Evolutionary conservation across 2,329 filamentous ascomycete species (phyloP).

Genomic region (Rhynchosporium graminicola): DNA sequence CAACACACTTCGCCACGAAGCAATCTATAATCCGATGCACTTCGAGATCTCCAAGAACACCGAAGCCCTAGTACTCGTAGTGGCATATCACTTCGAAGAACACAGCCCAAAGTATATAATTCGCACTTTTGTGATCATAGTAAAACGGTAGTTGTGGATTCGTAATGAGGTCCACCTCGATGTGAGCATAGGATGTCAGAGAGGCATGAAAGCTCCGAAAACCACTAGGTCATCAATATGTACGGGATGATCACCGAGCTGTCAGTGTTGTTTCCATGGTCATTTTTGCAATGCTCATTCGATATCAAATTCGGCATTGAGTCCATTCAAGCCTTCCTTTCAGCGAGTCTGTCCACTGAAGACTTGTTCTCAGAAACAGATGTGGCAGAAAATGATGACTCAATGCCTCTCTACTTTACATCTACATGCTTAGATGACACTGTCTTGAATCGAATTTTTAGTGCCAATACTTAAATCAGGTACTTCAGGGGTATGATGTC

Average conservation of each 20-base stretch:
- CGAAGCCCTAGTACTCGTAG: neutral
- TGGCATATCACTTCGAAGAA: too few species aligned
- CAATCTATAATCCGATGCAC: neutral
- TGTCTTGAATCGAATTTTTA: too few species aligned
- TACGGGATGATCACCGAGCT: constrained; percentile 2
- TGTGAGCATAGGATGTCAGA: neutral
- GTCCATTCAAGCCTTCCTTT: too few species aligned
- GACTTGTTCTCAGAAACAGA: too few species aligned
- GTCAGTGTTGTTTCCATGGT: neutral
- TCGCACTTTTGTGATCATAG: neutral
- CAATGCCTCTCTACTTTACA: too few species aligned
- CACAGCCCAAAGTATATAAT: constrained; percentile 4
- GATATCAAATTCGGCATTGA: too few species aligned
- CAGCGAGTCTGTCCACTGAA: too few species aligned
- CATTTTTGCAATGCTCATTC: too few species aligned
- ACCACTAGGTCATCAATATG: neutral
- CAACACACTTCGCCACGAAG: neutral
- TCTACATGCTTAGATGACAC: too few species aligned
- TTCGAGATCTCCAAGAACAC: neutral
- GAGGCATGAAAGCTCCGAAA: neutral
- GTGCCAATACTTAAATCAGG: too few species aligned
- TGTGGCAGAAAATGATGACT: too few species aligned
- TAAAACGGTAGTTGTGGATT: neutral
- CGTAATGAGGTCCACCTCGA: neutral
- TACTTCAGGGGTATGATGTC: too few species aligned